Percentiles rank a stretch among this genome's conserved stretches.
These are phyloP conservation scores for Agrostemma githago DNA, from an alignment of 148 eudicot species.

Conservation along the genomic window DNA sequence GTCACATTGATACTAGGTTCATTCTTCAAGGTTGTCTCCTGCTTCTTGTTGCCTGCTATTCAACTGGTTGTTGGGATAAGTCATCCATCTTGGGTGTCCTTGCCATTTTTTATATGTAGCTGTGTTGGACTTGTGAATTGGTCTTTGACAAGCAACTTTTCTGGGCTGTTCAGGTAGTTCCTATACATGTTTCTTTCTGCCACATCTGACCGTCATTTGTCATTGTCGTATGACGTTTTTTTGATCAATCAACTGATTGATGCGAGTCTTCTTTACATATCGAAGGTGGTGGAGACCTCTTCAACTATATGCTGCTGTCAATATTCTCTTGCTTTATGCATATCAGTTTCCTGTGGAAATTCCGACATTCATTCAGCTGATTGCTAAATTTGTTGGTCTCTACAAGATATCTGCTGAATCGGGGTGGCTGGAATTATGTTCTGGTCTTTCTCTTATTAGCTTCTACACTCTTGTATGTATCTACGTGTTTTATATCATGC, in stretches of 20 bases:
- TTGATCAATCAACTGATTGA: neutral
- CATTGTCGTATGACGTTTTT: neutral
- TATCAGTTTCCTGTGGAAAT: slow-evolving; percentile 78
- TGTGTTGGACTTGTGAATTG: slow-evolving; percentile 92
- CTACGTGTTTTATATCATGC: neutral
- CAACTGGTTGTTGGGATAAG: slow-evolving; percentile 86
- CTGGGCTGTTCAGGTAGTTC: slow-evolving; percentile 55
- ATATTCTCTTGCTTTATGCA: slow-evolving; percentile 56
- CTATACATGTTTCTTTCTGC: neutral
- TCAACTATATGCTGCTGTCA: slow-evolving; percentile 72
- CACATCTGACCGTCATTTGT: neutral
- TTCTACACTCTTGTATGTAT: slow-evolving; percentile 74
- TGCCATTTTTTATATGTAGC: slow-evolving; percentile 86
- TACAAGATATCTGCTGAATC: slow-evolving; percentile 63
- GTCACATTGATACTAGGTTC: slow-evolving; percentile 45
- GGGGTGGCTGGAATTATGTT: slow-evolving; percentile 69
- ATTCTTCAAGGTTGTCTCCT: slow-evolving; percentile 57
- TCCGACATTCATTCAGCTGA: slow-evolving; percentile 31
- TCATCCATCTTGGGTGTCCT: slow-evolving; percentile 90
- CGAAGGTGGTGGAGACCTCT: slow-evolving; percentile 96
- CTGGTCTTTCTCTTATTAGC: slow-evolving; percentile 62
- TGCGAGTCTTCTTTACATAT: slow-evolving; percentile 12
- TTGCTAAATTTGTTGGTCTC: slow-evolving; percentile 64
- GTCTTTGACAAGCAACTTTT: slow-evolving; percentile 96
- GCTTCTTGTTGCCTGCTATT: slow-evolving; percentile 74